phyloP scores from a whole-genome alignment of 2,329 filamentous ascomycete genomes.

The Verticillium nubilum region DNA sequence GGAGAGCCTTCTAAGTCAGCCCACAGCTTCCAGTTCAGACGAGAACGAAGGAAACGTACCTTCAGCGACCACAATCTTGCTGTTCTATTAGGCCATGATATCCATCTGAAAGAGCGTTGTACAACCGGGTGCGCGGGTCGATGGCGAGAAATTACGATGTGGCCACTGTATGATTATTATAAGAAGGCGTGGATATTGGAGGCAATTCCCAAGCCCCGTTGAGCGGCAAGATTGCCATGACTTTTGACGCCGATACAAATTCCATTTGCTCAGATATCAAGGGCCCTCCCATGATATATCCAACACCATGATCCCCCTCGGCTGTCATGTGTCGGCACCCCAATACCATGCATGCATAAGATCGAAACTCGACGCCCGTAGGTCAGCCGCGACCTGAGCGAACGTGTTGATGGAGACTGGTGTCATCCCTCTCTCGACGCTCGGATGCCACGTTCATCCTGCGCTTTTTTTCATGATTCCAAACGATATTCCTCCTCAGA shows the following conservation, averaged over 20 bases:
- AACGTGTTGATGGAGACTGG: neutral
- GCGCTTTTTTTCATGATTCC: neutral
- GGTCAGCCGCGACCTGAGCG: neutral
- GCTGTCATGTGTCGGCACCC: neutral
- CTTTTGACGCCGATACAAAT: neutral
- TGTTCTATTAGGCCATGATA: neutral
- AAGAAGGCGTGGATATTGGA: no score
- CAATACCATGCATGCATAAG: neutral
- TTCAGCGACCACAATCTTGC: constrained; percentile 57
- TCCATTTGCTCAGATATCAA: no score
- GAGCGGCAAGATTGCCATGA: no score
- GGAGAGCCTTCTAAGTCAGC: constrained; percentile 42
- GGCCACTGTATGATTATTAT: no score
- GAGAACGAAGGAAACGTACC: constrained; percentile 31
- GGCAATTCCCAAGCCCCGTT: no score
- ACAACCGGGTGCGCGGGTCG: no score
- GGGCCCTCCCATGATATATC: neutral
- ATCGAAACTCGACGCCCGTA: neutral
- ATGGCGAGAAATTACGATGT: no score
- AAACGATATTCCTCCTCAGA: no score
- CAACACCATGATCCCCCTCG: neutral
- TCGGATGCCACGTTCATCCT: no score
- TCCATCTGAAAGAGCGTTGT: no score
- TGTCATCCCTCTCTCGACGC: neutral
- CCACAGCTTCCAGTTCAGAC: neutral